Evolutionary conservation across 306 rosid species (phyloP).

Genomic region (Alnus rubra): DNA sequence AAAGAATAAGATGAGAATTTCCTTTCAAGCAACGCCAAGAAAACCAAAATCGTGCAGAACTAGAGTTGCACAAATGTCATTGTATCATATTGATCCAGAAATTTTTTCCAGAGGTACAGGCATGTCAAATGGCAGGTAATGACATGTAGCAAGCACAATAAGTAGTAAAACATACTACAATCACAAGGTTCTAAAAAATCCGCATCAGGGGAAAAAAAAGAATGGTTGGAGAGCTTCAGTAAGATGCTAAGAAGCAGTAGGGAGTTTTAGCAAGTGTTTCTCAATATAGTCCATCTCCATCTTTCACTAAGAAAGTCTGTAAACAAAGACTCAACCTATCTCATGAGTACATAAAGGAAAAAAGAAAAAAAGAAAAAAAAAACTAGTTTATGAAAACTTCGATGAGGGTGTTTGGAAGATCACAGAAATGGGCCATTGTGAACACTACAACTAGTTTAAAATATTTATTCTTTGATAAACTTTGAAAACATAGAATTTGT

Average conservation of each 20-base stretch:
- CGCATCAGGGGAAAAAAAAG: background rate
- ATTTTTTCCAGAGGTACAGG: background rate
- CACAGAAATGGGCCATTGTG: background rate
- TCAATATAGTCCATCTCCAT: too few species aligned
- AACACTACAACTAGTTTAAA: background rate
- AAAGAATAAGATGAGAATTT: slow-evolving; percentile 15
- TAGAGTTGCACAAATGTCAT: background rate
- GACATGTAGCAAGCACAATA: background rate
- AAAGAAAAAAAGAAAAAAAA: too few species aligned
- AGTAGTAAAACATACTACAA: background rate
- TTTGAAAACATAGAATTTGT: background rate
- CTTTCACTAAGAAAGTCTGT: too few species aligned
- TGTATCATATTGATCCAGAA: background rate
- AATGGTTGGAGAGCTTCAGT: background rate
- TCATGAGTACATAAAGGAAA: too few species aligned
- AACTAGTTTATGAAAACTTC: background rate
- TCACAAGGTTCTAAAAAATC: background rate
- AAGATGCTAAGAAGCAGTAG: background rate
- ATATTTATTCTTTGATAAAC: background rate
- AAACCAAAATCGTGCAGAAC: too few species aligned
- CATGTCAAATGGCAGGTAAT: background rate
- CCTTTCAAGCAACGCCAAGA: too few species aligned
- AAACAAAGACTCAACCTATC: too few species aligned
- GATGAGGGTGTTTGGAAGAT: background rate
- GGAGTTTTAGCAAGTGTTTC: too few species aligned